Evolutionary conservation across 2,329 filamentous ascomycete genomes (phyloP).

Genomic region (Hypomyces perniciosus): DNA sequence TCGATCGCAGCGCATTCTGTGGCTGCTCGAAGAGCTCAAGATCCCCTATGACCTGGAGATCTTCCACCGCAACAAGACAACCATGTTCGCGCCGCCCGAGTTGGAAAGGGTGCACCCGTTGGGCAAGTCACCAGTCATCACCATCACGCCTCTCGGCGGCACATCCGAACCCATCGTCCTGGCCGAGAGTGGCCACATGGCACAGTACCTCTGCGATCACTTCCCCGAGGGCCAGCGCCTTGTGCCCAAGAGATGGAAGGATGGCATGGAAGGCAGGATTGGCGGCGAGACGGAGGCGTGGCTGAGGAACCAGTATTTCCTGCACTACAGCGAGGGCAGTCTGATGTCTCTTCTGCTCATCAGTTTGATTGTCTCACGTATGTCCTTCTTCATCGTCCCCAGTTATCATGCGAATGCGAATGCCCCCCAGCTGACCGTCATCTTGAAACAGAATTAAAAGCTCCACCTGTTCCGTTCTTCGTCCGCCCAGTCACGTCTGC

Average conservation of each 20-base stretch:
- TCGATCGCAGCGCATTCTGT: conserved; percentile 75
- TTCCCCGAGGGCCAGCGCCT: conserved; percentile 41
- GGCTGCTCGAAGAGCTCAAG: conserved; percentile 78
- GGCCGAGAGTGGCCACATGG: conserved; percentile 75
- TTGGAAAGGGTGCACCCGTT: conserved; percentile 75
- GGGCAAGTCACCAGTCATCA: conserved; percentile 79
- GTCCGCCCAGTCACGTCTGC: conserved; percentile 45
- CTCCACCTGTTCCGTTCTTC: conserved; percentile 44
- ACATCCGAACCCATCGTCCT: conserved; percentile 51
- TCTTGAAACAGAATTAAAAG: conserved; percentile 35
- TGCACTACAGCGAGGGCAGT: conserved; percentile 83
- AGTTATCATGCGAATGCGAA: background rate
- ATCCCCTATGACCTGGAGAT: conserved; percentile 73
- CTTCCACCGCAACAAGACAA: conserved; percentile 60
- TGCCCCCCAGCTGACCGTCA: background rate
- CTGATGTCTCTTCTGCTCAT: conserved; percentile 68
- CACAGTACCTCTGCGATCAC: conserved; percentile 73
- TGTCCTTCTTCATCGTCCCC: conserved; percentile 18
- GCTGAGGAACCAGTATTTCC: conserved; percentile 58
- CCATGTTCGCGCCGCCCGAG: conserved; percentile 66
- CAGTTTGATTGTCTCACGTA: conserved; percentile 52
- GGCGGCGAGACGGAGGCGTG: conserved; percentile 57
- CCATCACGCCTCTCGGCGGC: conserved; percentile 44
- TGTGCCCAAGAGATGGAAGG: conserved; percentile 48
- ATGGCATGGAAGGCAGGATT: conserved; percentile 50